A percentile compares a stretch with the other conserved stretches of the same genome.
Conservation (phyloP, 176 grass and related monocot genomes). For the Dactylis glomerata region DNA sequence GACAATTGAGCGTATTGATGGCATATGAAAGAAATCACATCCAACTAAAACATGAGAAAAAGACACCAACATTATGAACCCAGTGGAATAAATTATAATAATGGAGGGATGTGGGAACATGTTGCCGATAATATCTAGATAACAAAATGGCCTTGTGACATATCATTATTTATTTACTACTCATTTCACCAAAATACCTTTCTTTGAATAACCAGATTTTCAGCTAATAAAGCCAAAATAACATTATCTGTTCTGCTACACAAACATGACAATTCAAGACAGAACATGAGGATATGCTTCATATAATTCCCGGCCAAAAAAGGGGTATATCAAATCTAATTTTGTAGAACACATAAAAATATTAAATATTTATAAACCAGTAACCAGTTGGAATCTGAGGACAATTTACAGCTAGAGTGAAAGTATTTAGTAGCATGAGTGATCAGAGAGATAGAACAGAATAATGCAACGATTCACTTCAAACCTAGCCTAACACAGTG, state of each 20-base stretch:
- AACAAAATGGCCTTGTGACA: neutral
- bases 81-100: neutral
- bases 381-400: neutral
- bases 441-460: neutral
- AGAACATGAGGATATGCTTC: neutral
- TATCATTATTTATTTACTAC: neutral
- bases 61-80: neutral
- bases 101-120: neutral
- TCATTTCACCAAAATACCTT: neutral
- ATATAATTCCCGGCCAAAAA: neutral
- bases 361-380: neutral
- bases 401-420: neutral
- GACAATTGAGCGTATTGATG: neutral
- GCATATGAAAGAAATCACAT: neutral
- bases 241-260: neutral
- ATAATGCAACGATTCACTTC: neutral
- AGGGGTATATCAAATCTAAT: neutral
- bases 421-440: neutral
- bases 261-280: neutral
- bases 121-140: neutral
- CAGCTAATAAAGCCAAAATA: neutral
- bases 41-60: constrained; percentile 10
- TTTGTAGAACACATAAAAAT: neutral
- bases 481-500: neutral
- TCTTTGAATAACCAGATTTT: neutral